phyloP scores from a whole-genome alignment of 2,329 filamentous ascomycete species.

The Exophiala lecanii-corni region DNA sequence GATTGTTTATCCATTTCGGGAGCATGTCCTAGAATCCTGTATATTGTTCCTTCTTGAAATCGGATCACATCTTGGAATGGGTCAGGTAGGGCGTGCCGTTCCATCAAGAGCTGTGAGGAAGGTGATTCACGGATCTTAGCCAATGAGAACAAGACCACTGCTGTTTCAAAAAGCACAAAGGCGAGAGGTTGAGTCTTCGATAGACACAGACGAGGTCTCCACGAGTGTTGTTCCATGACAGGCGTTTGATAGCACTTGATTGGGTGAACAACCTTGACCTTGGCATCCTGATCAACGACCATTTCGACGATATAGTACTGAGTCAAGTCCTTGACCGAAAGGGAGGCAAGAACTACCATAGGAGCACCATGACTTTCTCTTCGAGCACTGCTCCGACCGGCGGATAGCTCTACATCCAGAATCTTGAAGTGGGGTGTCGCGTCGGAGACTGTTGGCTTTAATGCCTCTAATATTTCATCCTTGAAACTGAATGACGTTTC shows the following conservation, averaged over 20 bases:
- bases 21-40: conserved; percentile 47
- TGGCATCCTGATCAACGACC: conserved; percentile 51
- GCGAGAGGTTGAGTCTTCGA: conserved; percentile 75
- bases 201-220: conserved; percentile 66
- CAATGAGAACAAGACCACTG: conserved; percentile 72
- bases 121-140: conserved; percentile 63
- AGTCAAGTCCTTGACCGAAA: conserved; percentile 49
- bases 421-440: conserved; percentile 55
- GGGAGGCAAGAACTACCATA: conserved; percentile 58
- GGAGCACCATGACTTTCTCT: conserved; percentile 42
- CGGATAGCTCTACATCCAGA: conserved; percentile 61
- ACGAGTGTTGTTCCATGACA: conserved; percentile 33
- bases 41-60: conserved; percentile 54
- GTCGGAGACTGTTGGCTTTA: conserved; percentile 45
- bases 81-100: conserved; percentile 58
- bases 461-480: conserved; percentile 56
- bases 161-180: conserved; percentile 74
- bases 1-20: conserved; percentile 44
- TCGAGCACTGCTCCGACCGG: conserved; percentile 20
- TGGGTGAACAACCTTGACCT: conserved; percentile 63
- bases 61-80: conserved; percentile 84
- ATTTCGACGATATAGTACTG: conserved; percentile 75
- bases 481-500: conserved; percentile 67
- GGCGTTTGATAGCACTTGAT: conserved; percentile 61
- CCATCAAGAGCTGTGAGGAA: conserved; percentile 68